These are phyloP conservation scores for Acrocalymma vagum DNA, from an alignment of 2,329 filamentous ascomycete species.

Conservation along the genomic window DNA sequence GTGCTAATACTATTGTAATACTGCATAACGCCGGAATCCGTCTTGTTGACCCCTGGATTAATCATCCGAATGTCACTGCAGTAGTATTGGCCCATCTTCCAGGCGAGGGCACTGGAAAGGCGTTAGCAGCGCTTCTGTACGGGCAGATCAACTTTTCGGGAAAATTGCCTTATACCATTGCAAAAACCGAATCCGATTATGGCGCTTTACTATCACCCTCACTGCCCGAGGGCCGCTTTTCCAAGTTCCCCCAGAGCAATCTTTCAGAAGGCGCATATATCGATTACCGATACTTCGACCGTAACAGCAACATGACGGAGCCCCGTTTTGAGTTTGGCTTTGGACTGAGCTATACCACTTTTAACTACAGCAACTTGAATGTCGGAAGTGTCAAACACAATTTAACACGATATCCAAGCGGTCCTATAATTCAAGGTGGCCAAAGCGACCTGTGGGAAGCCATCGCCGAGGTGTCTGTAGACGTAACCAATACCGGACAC, in stretches of 20 bases:
- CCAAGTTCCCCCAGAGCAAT: constrained; percentile 56
- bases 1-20: constrained; percentile 61
- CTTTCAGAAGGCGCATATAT: constrained; percentile 70
- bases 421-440: constrained; percentile 55
- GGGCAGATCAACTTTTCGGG: constrained; percentile 80
- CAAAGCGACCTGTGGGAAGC: constrained; percentile 63
- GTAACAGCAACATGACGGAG: constrained; percentile 50
- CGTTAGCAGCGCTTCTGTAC: constrained; percentile 63
- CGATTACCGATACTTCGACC: constrained; percentile 64
- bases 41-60: not conserved
- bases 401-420: constrained; percentile 21
- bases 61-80: not conserved
- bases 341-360: constrained; percentile 49
- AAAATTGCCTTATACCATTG: constrained; percentile 85
- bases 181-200: constrained; percentile 75
- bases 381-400: constrained; percentile 16
- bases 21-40: constrained; percentile 6
- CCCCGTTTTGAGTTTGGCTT: constrained; percentile 48
- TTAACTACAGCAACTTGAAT: constrained; percentile 32
- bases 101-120: constrained; percentile 50
- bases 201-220: too few species aligned
- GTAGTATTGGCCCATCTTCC: constrained; percentile 26
- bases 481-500: constrained; percentile 62
- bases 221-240: constrained; percentile 59
- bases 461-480: constrained; percentile 58